These are phyloP conservation scores for Citrullus colocynthis DNA, from an alignment of 306 rosid species.

Conservation along the genomic window DNA sequence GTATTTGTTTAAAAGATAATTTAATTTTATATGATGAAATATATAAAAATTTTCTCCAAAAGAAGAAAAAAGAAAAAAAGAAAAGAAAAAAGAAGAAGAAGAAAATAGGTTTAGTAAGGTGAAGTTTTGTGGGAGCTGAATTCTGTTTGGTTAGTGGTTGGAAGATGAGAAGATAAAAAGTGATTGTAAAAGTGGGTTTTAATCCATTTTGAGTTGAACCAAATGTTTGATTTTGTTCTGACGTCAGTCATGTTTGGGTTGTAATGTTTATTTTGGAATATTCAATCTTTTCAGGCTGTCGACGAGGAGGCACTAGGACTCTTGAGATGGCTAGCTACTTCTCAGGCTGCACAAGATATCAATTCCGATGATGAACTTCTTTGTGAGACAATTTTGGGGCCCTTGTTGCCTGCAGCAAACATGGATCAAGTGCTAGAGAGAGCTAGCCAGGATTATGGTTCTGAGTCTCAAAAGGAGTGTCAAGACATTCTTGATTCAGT, in stretches of 20 bases:
- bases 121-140: background rate
- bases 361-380: conserved; percentile 80
- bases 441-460: conserved; percentile 62
- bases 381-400: conserved; percentile 61
- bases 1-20: background rate
- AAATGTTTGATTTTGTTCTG: background rate
- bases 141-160: background rate
- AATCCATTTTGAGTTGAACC: background rate
- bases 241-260: background rate
- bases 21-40: background rate
- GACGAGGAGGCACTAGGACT: conserved; percentile 64
- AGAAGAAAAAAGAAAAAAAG: background rate
- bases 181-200: background rate
- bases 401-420: conserved; percentile 60
- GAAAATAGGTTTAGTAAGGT: background rate
- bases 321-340: conserved; percentile 75
- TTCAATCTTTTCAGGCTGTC: conserved; percentile 28
- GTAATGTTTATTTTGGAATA: background rate
- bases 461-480: conserved; percentile 86
- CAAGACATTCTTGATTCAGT: conserved; percentile 87
- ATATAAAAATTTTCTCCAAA: background rate
- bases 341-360: conserved; percentile 66
- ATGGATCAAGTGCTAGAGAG: conserved; percentile 65
- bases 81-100: background rate
- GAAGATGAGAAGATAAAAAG: background rate